Evolutionary conservation across 169 alveolate species (phyloP).

Genomic region (Plasmodium blacklocki): DNA sequence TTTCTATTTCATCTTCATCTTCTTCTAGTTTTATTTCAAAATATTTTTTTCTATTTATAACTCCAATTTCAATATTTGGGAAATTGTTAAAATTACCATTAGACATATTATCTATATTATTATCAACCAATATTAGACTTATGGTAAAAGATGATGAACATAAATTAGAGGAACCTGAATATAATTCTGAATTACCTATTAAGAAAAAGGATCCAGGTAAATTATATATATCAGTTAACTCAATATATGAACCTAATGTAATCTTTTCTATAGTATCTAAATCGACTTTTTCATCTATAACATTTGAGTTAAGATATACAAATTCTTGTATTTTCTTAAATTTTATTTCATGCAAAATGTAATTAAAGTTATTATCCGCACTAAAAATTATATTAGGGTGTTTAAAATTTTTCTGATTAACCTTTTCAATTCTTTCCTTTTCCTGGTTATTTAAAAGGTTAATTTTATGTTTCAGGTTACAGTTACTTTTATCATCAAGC

Average conservation of each 20-base stretch:
- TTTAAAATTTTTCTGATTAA: conserved; percentile 2
- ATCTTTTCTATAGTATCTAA: conserved; percentile 10
- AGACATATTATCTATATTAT: not conserved
- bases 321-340: conserved; percentile 40
- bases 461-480: conserved; percentile 21
- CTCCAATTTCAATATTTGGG: conserved; percentile 35
- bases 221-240: conserved; percentile 23
- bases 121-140: conserved; percentile 14
- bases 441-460: conserved; percentile 9
- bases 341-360: conserved; percentile 55
- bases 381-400: conserved; percentile 40
- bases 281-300: conserved; percentile 2
- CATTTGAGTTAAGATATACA: conserved; percentile 14
- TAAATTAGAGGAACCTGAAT: conserved; percentile 36
- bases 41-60: conserved; percentile 16
- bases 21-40: not conserved
- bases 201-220: conserved; percentile 14
- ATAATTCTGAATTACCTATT: conserved; percentile 44
- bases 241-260: conserved; percentile 59
- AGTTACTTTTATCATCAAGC: not conserved
- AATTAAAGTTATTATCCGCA: conserved; percentile 53
- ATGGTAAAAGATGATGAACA: conserved; percentile 36
- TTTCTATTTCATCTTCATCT: not conserved
- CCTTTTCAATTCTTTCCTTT: conserved; percentile 7
- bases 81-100: conserved; percentile 19